A percentile compares a stretch with the other conserved stretches of the same genome.
These are phyloP conservation scores for Curvularia eragrostidis DNA, from an alignment of 2,329 filamentous ascomycete species.

Conservation along the genomic window DNA sequence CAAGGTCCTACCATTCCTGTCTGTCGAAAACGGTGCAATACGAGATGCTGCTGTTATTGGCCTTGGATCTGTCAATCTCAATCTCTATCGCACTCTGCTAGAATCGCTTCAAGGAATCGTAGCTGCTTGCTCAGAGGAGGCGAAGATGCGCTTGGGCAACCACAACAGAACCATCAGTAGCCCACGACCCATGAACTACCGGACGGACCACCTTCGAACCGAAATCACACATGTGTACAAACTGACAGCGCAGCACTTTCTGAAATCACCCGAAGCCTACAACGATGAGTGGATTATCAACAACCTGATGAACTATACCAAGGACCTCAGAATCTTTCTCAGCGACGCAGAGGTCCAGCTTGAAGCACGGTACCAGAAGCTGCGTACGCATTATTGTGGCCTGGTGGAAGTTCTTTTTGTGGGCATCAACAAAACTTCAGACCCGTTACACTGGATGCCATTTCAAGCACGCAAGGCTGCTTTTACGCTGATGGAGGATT, in stretches of 20 bases:
- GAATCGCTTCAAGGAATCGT: conserved; percentile 90
- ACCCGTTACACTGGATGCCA: conserved; percentile 92
- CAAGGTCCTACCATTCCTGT: conserved; percentile 85
- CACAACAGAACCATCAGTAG: conserved; percentile 87
- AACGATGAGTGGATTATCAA: conserved; percentile 89
- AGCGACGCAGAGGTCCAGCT: conserved; percentile 95
- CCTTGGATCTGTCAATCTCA: conserved; percentile 92
- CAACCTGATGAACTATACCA: conserved; percentile 87
- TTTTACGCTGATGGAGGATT: conserved; percentile 97
- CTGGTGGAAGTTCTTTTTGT: conserved; percentile 92
- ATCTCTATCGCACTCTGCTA: conserved; percentile 87
- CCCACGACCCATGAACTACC: conserved; percentile 74
- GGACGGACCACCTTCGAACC: conserved; percentile 85
- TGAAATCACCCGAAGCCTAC: conserved; percentile 78
- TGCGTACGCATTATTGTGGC: conserved; percentile 92
- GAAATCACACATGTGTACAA: conserved; percentile 98
- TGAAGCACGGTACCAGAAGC: conserved; percentile 91
- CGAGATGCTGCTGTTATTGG: conserved; percentile 89
- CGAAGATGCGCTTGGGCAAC: conserved; percentile 73
- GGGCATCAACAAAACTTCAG: conserved; percentile 82
- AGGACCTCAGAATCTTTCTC: conserved; percentile 90
- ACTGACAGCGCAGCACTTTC: conserved; percentile 86
- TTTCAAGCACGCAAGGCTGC: conserved; percentile 96
- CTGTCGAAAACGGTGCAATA: conserved; percentile 78
- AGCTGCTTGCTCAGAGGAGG: conserved; percentile 84